Conservation (phyloP, 805 yeast species). For the Yarrowia hollandica region DNA sequence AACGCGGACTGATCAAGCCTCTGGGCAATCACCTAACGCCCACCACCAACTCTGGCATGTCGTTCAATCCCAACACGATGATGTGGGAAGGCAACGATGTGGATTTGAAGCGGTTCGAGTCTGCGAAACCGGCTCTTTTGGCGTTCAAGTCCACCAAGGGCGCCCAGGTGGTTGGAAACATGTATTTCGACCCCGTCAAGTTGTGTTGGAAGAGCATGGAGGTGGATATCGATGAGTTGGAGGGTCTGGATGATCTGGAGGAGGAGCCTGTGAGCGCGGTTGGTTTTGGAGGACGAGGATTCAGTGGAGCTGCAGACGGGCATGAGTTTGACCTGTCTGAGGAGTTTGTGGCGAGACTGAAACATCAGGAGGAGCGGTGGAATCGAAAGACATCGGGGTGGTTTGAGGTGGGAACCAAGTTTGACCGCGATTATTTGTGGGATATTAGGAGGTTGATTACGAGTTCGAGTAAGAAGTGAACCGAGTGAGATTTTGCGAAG, state of each 20-base stretch:
- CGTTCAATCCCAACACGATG: conserved; percentile 52
- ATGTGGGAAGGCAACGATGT: conserved; percentile 69
- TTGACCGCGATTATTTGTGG: conserved; percentile 37
- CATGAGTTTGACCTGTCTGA: conserved; percentile 40
- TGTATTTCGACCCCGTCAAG: conserved; percentile 60
- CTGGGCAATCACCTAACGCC: background rate
- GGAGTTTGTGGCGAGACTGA: conserved; percentile 36
- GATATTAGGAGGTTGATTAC: conserved; percentile 41
- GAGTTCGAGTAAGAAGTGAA: conserved; percentile 30
- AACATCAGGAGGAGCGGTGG: conserved; percentile 44
- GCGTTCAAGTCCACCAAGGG: conserved; percentile 38
- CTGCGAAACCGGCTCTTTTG: conserved; percentile 40
- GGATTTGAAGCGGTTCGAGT: conserved; percentile 55
- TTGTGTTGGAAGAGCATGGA: conserved; percentile 58
- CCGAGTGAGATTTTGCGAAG: too few relatives aligned
- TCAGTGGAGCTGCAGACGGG: conserved; percentile 31
- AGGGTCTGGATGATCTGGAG: conserved; percentile 52
- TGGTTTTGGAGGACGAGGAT: conserved; percentile 26
- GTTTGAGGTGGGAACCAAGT: conserved; percentile 37
- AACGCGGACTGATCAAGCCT: conserved; percentile 3
- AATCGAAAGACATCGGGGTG: conserved; percentile 40
- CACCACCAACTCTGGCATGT: conserved; percentile 42
- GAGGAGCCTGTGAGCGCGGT: conserved; percentile 2
- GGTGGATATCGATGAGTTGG: conserved; percentile 44
- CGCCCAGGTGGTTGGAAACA: conserved; percentile 52